These are phyloP conservation scores for Phytopythium montanum DNA, from an alignment of 352 stramenopile species.

Conservation along the genomic window DNA sequence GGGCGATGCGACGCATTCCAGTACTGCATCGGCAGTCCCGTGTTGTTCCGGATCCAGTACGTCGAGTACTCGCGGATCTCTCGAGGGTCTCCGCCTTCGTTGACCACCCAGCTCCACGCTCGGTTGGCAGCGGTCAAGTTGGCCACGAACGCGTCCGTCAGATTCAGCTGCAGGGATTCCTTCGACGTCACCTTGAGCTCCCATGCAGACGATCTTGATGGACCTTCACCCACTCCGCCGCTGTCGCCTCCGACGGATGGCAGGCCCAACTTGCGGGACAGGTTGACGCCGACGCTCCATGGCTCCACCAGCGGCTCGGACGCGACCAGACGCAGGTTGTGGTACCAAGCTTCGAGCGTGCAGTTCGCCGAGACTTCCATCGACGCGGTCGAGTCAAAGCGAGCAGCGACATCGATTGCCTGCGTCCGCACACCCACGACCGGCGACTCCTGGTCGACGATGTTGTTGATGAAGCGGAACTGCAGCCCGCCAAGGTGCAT, in stretches of 20 bases:
- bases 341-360: constrained; percentile 72
- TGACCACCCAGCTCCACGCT: constrained; percentile 74
- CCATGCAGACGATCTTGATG: constrained; percentile 25
- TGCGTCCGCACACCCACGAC: constrained; percentile 65
- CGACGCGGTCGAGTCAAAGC: constrained; percentile 27
- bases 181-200: constrained; percentile 60
- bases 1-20: constrained; percentile 59
- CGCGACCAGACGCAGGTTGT: constrained; percentile 78
- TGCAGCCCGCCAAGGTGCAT: constrained; percentile 37
- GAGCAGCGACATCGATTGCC: constrained; percentile 26
- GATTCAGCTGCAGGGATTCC: constrained; percentile 67
- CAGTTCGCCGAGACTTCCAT: constrained; percentile 36
- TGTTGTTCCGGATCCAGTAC: constrained; percentile 88
- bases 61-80: constrained; percentile 82
- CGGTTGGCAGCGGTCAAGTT: constrained; percentile 74
- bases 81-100: constrained; percentile 58
- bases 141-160: constrained; percentile 79
- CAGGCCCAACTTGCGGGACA: constrained; percentile 24
- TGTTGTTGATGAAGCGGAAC: constrained; percentile 81
- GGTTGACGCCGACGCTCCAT: constrained; percentile 49
- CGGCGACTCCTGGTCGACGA: constrained; percentile 74
- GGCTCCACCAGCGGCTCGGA: constrained; percentile 82
- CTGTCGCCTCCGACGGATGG: not conserved
- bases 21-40: constrained; percentile 71
- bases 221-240: constrained; percentile 1